phyloP scores from a whole-genome alignment of 495 filamentous ascomycete genomes.

The Cryomyces minteri region DNA sequence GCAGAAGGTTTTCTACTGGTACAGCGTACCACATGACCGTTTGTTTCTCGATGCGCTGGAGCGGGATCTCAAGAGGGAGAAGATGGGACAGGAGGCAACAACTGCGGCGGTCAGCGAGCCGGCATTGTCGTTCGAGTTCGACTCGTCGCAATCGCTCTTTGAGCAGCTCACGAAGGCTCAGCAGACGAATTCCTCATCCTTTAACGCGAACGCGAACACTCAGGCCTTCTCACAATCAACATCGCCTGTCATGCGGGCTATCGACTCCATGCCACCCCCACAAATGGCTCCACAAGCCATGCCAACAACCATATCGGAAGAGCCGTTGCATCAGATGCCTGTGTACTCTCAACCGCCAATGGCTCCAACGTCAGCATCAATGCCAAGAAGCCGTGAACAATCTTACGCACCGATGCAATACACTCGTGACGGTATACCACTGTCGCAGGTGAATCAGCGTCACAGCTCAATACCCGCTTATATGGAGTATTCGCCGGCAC shows the following conservation, averaged over 20 bases:
- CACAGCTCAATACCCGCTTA: constrained; percentile 96
- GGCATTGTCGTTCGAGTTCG: constrained; percentile 94
- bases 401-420: constrained; percentile 64
- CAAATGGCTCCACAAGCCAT: constrained; percentile 55
- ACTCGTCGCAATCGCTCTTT: constrained; percentile 96
- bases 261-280: constrained; percentile 75
- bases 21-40: constrained; percentile 94
- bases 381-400: constrained; percentile 55
- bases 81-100: constrained; percentile 96
- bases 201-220: constrained; percentile 63
- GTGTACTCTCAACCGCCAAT: constrained; percentile 27
- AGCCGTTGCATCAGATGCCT: constrained; percentile 48
- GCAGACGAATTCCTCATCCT: constrained; percentile 93
- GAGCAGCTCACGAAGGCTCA: constrained; percentile 99
- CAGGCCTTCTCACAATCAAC: constrained; percentile 50
- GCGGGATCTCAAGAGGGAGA: constrained; percentile 93
- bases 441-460: constrained; percentile 65
- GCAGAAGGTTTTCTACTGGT: constrained; percentile 99
- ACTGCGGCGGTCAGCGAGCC: constrained; percentile 93
- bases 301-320: constrained; percentile 56
- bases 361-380: constrained; percentile 21
- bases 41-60: constrained; percentile 95
- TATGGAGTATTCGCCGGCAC: constrained; percentile 93
- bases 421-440: constrained; percentile 76
- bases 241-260: constrained; percentile 72